phyloP scores from a whole-genome alignment of 805 yeast genomes.

The Jamesozyma gamospora region DNA sequence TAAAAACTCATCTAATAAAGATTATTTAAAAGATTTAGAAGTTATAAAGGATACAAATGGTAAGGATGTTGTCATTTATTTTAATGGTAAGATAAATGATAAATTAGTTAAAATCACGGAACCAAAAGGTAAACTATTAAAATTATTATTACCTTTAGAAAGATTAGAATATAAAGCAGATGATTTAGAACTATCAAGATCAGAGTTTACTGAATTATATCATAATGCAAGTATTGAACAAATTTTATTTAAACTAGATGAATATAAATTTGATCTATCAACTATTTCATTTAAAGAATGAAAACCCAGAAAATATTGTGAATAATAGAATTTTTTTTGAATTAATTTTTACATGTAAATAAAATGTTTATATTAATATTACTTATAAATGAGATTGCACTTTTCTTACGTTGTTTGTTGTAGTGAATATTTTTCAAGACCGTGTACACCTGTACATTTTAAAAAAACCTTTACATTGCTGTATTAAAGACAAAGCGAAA shows the following conservation, averaged over 20 bases:
- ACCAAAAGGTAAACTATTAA: constrained; percentile 57
- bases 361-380: not conserved
- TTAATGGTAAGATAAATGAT: constrained; percentile 35
- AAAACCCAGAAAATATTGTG: not conserved
- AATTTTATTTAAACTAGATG: constrained; percentile 13
- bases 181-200: constrained; percentile 38
- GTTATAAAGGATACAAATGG: constrained; percentile 14
- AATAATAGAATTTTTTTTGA: not conserved
- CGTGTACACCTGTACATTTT: not conserved
- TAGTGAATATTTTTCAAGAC: too few relatives aligned
- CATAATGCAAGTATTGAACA: constrained; percentile 15
- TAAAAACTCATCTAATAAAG: constrained; percentile 26
- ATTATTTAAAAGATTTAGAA: constrained; percentile 2
- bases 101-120: constrained; percentile 41
- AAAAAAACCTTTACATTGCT: too few relatives aligned
- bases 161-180: constrained; percentile 34
- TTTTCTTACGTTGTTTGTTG: too few relatives aligned
- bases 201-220: constrained; percentile 40
- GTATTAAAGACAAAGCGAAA: too few relatives aligned
- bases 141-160: constrained; percentile 43
- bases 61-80: constrained; percentile 37
- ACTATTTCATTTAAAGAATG: constrained; percentile 17
- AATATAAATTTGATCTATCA: constrained; percentile 30
- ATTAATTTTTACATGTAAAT: not conserved
- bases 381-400: too few relatives aligned